These are phyloP conservation scores for Erodium texanum DNA, from an alignment of 441 rosid genomes.

Conservation along the genomic window DNA sequence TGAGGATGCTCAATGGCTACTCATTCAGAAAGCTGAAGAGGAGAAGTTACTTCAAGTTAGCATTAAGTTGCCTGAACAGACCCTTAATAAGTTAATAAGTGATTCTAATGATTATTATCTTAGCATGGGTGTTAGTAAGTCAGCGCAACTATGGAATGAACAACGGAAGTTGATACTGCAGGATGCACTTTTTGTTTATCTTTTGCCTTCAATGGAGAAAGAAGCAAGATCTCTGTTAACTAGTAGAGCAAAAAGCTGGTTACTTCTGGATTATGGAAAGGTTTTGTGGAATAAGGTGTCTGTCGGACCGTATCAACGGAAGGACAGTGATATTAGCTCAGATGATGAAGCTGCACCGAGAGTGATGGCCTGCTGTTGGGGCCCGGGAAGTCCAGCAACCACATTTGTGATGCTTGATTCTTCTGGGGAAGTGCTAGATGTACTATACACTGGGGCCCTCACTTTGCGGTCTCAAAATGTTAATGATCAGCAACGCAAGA, in stretches of 20 bases:
- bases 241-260: slow-evolving; percentile 69
- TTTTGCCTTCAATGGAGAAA: slow-evolving; percentile 90
- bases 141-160: slow-evolving; percentile 96
- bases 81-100: slow-evolving; percentile 36
- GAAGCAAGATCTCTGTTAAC: slow-evolving; percentile 78
- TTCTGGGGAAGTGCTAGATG: slow-evolving; percentile 92
- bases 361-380: slow-evolving; percentile 99
- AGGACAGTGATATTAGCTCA: slow-evolving; percentile 66
- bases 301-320: slow-evolving; percentile 76
- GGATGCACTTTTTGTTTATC: slow-evolving; percentile 65
- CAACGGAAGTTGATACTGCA: slow-evolving; percentile 70
- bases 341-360: slow-evolving; percentile 93
- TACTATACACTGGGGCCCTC: slow-evolving; percentile 69
- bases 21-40: slow-evolving; percentile 96
- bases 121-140: slow-evolving; percentile 82
- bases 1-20: slow-evolving; percentile 94
- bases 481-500: slow-evolving; percentile 77
- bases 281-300: slow-evolving; percentile 83
- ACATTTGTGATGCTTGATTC: slow-evolving; percentile 96
- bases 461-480: slow-evolving; percentile 71
- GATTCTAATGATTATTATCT: slow-evolving; percentile 61
- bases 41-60: slow-evolving; percentile 89
- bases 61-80: slow-evolving; percentile 59
- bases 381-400: slow-evolving; percentile 90
- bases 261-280: slow-evolving; percentile 76